Evolutionary conservation across 1,284 basidiomycete species (phyloP), one percentile per base, ranked within the genome.

Genomic region (Cutaneotrichosporon arboriforme): DNA sequence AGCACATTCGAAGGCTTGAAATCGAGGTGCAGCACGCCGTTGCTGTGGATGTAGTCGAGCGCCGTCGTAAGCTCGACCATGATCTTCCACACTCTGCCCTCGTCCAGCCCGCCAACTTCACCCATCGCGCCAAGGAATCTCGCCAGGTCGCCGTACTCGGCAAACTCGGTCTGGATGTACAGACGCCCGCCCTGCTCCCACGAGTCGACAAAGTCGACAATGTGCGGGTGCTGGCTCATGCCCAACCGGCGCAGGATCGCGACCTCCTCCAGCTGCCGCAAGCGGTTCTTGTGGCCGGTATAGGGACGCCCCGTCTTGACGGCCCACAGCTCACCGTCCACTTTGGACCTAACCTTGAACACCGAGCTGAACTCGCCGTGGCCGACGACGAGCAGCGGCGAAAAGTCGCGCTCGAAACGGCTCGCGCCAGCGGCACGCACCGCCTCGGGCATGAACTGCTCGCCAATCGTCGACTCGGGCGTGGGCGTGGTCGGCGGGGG

Each of bases 1-100:
- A 98, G 90, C 47, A 98, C 85, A 71, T 98, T 98, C 50, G 89
- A 90, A 8, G 94, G 94, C 78, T 97, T 98, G 59, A 98, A 77
- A 76, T 98, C 94, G 52, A 98, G 81, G 76, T 98, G 94, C 44
- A 97, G 85, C 51, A 97, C 84, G 53, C 85, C 85, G 40, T 84
- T 81, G 57, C 81, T 79, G 74, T 98, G 96, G 57, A 98, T 88
- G 75, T 92, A 91, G 53, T 79, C 79, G 53, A 97, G 79, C 56
- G 91, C 90, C 81, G 86, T 42, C 1, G 73, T 62, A 48, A 97
- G 80, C 74, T 97, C 94, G 36, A 83, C 84, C 57, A 94, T 78
- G 60, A 93, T 84, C 79, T 97, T 97, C 94, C 94, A 98, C 50
- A 96, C 86, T 52, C 90, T 81, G n/a, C 86, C 85, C 76, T 98